These are phyloP conservation scores for Lactifluus rugatus DNA, from an alignment of 768 basidiomycete species.

Conservation along the genomic window DNA sequence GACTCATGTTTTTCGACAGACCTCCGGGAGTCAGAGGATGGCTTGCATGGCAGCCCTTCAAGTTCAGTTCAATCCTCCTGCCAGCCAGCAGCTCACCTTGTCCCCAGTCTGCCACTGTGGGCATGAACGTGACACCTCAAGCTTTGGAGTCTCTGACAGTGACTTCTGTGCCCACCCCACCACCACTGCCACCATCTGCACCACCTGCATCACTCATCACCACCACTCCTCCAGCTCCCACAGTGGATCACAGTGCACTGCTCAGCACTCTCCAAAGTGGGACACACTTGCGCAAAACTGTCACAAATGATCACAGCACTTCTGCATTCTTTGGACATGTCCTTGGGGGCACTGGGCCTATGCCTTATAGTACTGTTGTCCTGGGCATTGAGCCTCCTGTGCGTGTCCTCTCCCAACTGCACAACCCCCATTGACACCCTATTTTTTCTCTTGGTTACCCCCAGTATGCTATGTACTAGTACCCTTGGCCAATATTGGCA, in stretches of 20 bases:
- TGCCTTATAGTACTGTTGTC: conserved; percentile 52
- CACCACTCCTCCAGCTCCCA: conserved; percentile 27
- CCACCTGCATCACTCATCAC: conserved; percentile 28
- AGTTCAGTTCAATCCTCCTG: conserved; percentile 67
- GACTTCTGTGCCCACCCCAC: conserved; percentile 29
- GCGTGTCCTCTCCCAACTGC: too few relatives aligned
- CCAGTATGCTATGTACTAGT: too few relatives aligned
- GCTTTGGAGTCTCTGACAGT: too few relatives aligned
- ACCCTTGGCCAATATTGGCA: too few relatives aligned
- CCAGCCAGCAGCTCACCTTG: too few relatives aligned
- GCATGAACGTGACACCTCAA: too few relatives aligned
- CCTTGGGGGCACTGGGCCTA: conserved; percentile 62
- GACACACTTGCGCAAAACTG: conserved; percentile 55
- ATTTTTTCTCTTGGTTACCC: too few relatives aligned
- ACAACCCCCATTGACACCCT: too few relatives aligned
- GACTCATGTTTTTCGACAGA: too few relatives aligned
- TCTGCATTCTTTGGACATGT: conserved; percentile 66
- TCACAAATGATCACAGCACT: conserved; percentile 76
- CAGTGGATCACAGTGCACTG: conserved; percentile 53
- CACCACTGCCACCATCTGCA: conserved; percentile 33
- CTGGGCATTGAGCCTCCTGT: too few relatives aligned
- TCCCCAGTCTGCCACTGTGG: too few relatives aligned
- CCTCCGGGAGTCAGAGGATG: too few relatives aligned
- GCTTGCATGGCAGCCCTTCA: conserved; percentile 67
- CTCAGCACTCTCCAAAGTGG: conserved; percentile 75